A percentile compares a stretch with the other conserved stretches of the same genome.
Evolutionary conservation across 805 yeast species (phyloP).

Genomic region (Tetrapisispora arboricola): DNA sequence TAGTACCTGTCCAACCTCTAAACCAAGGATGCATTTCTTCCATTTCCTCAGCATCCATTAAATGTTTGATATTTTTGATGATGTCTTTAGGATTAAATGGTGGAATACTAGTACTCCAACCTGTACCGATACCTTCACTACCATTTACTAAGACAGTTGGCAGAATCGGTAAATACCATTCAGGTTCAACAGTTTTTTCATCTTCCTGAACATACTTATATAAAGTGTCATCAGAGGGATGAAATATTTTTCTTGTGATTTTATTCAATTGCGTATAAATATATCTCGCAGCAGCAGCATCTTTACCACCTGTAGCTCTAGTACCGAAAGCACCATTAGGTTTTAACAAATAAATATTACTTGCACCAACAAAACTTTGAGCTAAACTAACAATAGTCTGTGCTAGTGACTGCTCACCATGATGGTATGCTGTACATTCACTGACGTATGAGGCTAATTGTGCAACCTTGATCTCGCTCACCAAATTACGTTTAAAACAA

Average conservation of each 20-base stretch:
- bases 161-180: slow-evolving; percentile 86
- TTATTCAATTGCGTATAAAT: slow-evolving; percentile 77
- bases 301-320: slow-evolving; percentile 94
- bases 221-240: slow-evolving; percentile 69
- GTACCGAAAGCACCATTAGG: slow-evolving; percentile 97
- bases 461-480: slow-evolving; percentile 75
- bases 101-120: slow-evolving; percentile 94
- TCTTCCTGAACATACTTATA: slow-evolving; percentile 81
- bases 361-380: slow-evolving; percentile 88
- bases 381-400: slow-evolving; percentile 92
- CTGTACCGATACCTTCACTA: slow-evolving; percentile 96
- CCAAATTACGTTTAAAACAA: slow-evolving; percentile 68
- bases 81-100: slow-evolving; percentile 80
- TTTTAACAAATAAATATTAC: slow-evolving; percentile 69
- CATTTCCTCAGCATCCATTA: slow-evolving; percentile 65
- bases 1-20: slow-evolving; percentile 86
- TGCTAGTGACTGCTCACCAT: slow-evolving; percentile 80
- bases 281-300: slow-evolving; percentile 96
- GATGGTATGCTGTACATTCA: slow-evolving; percentile 87
- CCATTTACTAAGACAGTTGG: slow-evolving; percentile 96
- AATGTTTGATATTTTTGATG: slow-evolving; percentile 56
- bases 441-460: slow-evolving; percentile 84
- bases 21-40: slow-evolving; percentile 85
- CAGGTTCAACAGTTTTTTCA: slow-evolving; percentile 89
- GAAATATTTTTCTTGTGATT: slow-evolving; percentile 66